Evolutionary conservation across 2,329 filamentous ascomycete genomes (phyloP).

Genomic region (Fragosphaeria purpurea): DNA sequence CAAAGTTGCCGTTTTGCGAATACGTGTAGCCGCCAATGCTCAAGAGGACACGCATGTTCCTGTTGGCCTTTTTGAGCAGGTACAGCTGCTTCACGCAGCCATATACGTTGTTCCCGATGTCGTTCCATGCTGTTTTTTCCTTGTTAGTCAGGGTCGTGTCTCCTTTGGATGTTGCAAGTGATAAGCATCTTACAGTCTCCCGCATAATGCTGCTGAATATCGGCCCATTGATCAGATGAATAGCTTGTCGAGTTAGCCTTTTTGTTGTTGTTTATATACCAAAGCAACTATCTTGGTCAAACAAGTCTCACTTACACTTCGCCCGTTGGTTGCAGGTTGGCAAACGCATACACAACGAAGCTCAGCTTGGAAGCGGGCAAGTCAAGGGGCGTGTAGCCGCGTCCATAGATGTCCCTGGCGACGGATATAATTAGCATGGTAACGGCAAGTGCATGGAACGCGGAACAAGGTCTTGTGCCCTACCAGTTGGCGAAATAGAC

Average conservation of each 20-base stretch:
- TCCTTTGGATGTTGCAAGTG: no score
- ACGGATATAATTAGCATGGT: no score
- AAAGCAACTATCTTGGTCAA: neutral
- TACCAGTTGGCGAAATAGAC: slow-evolving; percentile 43
- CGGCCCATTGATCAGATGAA: slow-evolving; percentile 59
- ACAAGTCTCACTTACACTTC: slow-evolving; percentile 47
- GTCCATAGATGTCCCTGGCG: slow-evolving; percentile 58
- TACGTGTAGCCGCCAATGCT: slow-evolving; percentile 84
- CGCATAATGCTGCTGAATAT: slow-evolving; percentile 63
- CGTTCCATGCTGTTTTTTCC: slow-evolving; percentile 41
- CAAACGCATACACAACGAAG: slow-evolving; percentile 73
- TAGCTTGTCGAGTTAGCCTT: slow-evolving; percentile 26
- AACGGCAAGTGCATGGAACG: no score
- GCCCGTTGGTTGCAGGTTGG: slow-evolving; percentile 61
- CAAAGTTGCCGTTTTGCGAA: slow-evolving; percentile 55
- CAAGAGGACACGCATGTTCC: slow-evolving; percentile 66
- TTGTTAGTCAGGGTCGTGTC: neutral
- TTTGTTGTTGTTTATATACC: no score
- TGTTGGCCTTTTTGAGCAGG: slow-evolving; percentile 65
- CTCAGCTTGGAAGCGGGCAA: slow-evolving; percentile 62
- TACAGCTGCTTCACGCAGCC: slow-evolving; percentile 74
- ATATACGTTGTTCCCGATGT: slow-evolving; percentile 61
- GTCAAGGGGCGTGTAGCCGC: slow-evolving; percentile 61
- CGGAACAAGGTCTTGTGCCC: slow-evolving; percentile 4
- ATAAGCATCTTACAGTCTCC: slow-evolving; percentile 42